Evolutionary conservation across 2,329 filamentous ascomycete species (phyloP).

Genomic region (Xenoacremonium recifei): DNA sequence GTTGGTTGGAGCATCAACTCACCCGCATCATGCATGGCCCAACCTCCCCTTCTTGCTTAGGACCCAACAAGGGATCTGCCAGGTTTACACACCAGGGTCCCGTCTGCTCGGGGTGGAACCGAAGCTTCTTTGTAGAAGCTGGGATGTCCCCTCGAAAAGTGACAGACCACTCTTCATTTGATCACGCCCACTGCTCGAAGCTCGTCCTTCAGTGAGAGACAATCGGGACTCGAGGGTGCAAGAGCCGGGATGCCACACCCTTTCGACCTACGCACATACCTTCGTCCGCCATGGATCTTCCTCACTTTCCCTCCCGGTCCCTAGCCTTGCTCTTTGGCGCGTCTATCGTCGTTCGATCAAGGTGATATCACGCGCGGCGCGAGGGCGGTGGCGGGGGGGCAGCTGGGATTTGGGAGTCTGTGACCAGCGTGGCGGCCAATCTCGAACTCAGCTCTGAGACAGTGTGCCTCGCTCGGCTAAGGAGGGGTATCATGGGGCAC

Average conservation of each 20-base stretch:
- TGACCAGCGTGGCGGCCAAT: conserved; percentile 13
- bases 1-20: neutral
- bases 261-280: too few relatives aligned
- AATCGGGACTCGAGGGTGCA: too few relatives aligned
- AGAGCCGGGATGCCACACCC: too few relatives aligned
- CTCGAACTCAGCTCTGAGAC: conserved; percentile 16
- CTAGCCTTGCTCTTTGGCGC: conserved; percentile 1
- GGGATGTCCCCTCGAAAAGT: conserved; percentile 9
- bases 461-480: conserved; percentile 12
- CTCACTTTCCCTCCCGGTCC: neutral
- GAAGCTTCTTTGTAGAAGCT: conserved; percentile 2
- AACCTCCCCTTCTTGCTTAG: neutral
- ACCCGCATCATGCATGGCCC: neutral
- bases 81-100: too few relatives aligned
- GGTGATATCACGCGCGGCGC: conserved; percentile 21
- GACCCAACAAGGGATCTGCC: too few relatives aligned
- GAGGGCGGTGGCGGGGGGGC: conserved; percentile 2
- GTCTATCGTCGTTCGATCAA: conserved; percentile 18
- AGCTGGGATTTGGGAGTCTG: too few relatives aligned
- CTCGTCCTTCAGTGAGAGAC: too few relatives aligned
- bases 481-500: conserved; percentile 6
- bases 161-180: conserved; percentile 4
- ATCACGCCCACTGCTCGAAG: too few relatives aligned
- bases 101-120: neutral
- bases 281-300: neutral